phyloP scores from a whole-genome alignment of 768 basidiomycete species.

The Epithele typhae region DNA sequence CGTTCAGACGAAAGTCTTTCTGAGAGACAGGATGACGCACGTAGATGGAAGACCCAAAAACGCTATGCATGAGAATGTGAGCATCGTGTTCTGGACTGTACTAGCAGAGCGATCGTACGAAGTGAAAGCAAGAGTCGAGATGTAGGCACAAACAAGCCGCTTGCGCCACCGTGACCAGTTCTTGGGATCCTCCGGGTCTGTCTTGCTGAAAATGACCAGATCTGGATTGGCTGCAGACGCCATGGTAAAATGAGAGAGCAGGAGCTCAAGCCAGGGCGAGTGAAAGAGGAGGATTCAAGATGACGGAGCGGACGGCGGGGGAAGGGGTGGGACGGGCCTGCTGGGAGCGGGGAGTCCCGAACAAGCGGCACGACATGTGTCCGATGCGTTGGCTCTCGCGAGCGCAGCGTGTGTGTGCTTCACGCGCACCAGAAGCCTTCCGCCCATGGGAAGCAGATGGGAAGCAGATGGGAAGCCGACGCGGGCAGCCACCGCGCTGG shows the following conservation, averaged over 20 bases:
- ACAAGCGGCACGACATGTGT: too few species aligned
- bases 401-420: too few species aligned
- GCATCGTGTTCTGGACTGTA: too few species aligned
- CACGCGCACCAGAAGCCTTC: too few species aligned
- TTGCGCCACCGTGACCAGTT: conserved; percentile 17
- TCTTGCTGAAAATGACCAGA: conserved; percentile 7
- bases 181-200: conserved; percentile 16
- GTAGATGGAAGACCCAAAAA: conserved; percentile 19
- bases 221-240: neutral
- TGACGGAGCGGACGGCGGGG: too few species aligned
- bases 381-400: too few species aligned
- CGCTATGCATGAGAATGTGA: neutral
- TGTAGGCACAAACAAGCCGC: neutral
- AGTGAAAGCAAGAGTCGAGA: conserved; percentile 11
- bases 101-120: neutral
- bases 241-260: neutral
- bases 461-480: too few species aligned
- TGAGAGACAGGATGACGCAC: conserved; percentile 4
- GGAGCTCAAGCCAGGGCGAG: neutral
- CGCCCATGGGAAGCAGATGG: too few species aligned
- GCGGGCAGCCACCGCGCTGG: too few species aligned
- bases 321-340: too few species aligned
- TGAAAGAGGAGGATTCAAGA: neutral
- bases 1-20: neutral
- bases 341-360: too few species aligned